Evolutionary conservation across 1,284 basidiomycete species (phyloP), one percentile per base, ranked within the genome.

Genomic region (Ceratobasidium sp.): DNA sequence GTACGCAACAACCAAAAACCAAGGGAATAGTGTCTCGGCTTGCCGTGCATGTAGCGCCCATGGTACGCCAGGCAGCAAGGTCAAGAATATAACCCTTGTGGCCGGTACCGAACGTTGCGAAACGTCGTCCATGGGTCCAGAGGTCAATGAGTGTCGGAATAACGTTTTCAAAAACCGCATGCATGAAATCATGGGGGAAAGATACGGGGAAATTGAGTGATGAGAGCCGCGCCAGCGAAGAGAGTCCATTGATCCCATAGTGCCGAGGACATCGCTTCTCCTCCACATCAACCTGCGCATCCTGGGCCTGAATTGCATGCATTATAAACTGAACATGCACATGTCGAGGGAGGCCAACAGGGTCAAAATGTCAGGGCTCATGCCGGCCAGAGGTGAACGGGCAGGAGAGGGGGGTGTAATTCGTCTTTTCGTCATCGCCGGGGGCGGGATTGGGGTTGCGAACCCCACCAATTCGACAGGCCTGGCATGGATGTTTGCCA

Each of bases 11-110:
- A 2, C 80, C 80, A 76, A 78, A 83, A 2, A 75, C 73, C 1
- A 75, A 75, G 0, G 82, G 83, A 4, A 83, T 82, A 0, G 75
- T 76, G 6, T 69, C 27, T 0, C 77, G 77, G 0, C 69, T 74
- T 69, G 13, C 70, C 27, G 23, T 78, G 70, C 78, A 78, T 0
- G 74, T 77, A 2, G 70, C 67, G 0, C 82, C 81, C 52, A 83
- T 79, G 0, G 75, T 78, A 1, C 78, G 73, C 82, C 82, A 67
- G 13, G 46, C 16, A 3, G 23, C 49, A 4, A n/a, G 19, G 11
- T 25, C 19, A 6, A 62, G 49, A 11, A 25, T 9, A 14, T 62
- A 62, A 13, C 39, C 47, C 82, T 1, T 80, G 73, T 0, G 72
- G 67, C 23, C 69, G 21, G 33, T 54, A 3, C 60, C 60, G 29